A percentile compares a stretch with the other conserved stretches of the same genome.
phyloP scores from a whole-genome alignment of 1,139 yeast genomes.

The Pichia sp. region DNA sequence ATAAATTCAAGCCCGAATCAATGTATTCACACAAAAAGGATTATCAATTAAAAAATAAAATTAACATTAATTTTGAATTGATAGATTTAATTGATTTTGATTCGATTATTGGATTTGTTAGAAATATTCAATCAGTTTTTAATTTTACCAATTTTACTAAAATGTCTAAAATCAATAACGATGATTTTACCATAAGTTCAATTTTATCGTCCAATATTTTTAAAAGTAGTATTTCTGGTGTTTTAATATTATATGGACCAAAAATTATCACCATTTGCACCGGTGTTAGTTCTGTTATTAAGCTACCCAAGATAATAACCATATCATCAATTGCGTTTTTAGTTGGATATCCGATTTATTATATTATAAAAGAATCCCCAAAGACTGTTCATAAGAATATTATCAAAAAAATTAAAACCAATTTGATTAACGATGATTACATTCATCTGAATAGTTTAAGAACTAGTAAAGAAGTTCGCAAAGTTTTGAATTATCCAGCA shows the following conservation, averaged over 20 bases:
- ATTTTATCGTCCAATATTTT: conserved; percentile 18
- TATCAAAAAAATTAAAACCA: conserved; percentile 60
- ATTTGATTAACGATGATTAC: conserved; percentile 63
- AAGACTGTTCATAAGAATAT: conserved; percentile 82
- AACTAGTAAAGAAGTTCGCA: conserved; percentile 73
- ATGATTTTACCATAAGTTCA: conserved; percentile 7
- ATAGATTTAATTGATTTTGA: conserved; percentile 61
- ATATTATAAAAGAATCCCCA: conserved; percentile 74
- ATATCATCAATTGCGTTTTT: conserved; percentile 49
- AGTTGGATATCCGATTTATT: conserved; percentile 48
- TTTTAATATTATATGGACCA: conserved; percentile 24
- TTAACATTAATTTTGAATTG: conserved; percentile 54
- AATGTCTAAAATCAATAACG: conserved; percentile 4
- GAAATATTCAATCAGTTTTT: conserved; percentile 7
- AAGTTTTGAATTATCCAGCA: conserved; percentile 74
- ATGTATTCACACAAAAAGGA: conserved; percentile 82
- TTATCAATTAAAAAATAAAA: conserved; percentile 44
- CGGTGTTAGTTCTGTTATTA: conserved; percentile 24
- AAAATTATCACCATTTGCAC: conserved; percentile 23
- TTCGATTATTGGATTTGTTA: conserved; percentile 24
- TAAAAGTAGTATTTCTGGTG: conserved; percentile 25
- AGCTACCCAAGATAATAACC: conserved; percentile 29
- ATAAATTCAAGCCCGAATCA: conserved; percentile 65
- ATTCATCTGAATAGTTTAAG: conserved; percentile 72
- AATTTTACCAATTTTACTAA: conserved; percentile 5